Conservation (phyloP, 1,139 yeast genomes). For the Zygosaccharomyces sapae region DNA sequence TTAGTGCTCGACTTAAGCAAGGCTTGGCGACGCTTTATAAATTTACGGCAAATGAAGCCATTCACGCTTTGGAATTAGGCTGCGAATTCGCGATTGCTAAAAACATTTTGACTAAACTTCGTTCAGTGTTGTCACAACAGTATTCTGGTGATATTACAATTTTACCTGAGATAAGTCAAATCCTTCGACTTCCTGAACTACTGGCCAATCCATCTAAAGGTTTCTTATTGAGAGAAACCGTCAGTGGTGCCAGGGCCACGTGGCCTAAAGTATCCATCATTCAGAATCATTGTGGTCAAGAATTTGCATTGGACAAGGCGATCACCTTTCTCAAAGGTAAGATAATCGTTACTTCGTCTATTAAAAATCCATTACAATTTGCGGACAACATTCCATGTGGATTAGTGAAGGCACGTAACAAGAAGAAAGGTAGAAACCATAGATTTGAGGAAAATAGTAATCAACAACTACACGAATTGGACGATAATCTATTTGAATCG, state of each 20-base stretch:
- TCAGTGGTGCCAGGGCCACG: constrained; percentile 84
- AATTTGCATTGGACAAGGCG: constrained; percentile 78
- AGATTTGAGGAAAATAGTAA: constrained; percentile 10
- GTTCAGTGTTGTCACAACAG: constrained; percentile 74
- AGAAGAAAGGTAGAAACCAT: constrained; percentile 4
- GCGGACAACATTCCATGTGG: constrained; percentile 19
- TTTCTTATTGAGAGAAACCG: constrained; percentile 63
- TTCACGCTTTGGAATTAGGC: constrained; percentile 69
- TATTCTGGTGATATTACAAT: constrained; percentile 94
- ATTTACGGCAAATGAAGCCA: constrained; percentile 62
- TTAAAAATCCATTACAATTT: constrained; percentile 32
- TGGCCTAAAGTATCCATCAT: constrained; percentile 90
- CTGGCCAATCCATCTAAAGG: constrained; percentile 77
- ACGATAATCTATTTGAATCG: constrained; percentile 28
- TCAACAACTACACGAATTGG: constrained; percentile 19
- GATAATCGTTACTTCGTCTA: constrained; percentile 43
- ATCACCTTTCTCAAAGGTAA: constrained; percentile 65
- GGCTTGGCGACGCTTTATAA: constrained; percentile 56
- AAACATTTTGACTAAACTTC: constrained; percentile 65
- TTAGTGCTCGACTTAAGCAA: constrained; percentile 52
- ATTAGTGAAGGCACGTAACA: constrained; percentile 17
- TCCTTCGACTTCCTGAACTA: constrained; percentile 57
- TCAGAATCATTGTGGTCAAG: constrained; percentile 83
- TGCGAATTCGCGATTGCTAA: constrained; percentile 73
- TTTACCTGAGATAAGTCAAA: constrained; percentile 61